Percentiles rank a stretch among this genome's conserved stretches.
Conservation (phyloP, 306 rosid genomes). For the Potentilla sterilis region DNA sequence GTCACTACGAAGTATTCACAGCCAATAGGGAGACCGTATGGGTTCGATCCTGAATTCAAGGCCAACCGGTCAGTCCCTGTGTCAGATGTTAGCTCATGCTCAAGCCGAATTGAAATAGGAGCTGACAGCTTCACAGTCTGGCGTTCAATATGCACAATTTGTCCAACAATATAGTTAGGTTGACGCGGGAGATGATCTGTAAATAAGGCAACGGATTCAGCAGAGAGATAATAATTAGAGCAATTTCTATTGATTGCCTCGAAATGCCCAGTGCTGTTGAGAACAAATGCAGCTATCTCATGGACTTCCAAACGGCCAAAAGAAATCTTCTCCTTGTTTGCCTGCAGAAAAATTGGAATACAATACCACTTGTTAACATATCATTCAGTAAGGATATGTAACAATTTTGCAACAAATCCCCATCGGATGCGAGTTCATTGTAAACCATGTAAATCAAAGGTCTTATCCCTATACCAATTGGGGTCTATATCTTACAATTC, state of each 20-base stretch:
- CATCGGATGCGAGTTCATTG: neutral
- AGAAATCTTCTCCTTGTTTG: slow-evolving; percentile 91
- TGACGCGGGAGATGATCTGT: slow-evolving; percentile 69
- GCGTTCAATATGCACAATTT: slow-evolving; percentile 94
- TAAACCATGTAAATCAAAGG: neutral
- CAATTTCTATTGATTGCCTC: slow-evolving; percentile 84
- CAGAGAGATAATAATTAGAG: slow-evolving; percentile 75
- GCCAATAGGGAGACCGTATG: slow-evolving; percentile 90
- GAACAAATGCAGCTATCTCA: slow-evolving; percentile 94
- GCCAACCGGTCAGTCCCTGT: slow-evolving; percentile 62
- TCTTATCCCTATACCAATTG: neutral
- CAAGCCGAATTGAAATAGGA: slow-evolving; percentile 29
- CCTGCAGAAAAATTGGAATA: slow-evolving; percentile 54
- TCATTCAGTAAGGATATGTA: neutral
- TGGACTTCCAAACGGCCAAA: slow-evolving; percentile 82
- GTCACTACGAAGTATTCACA: slow-evolving; percentile 96
- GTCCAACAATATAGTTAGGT: slow-evolving; percentile 94
- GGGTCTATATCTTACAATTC: neutral
- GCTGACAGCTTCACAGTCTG: slow-evolving; percentile 58
- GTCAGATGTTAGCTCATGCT: slow-evolving; percentile 52
- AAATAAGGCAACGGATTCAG: slow-evolving; percentile 90
- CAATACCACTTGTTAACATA: slow-evolving; percentile 2
- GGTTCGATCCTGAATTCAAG: slow-evolving; percentile 96
- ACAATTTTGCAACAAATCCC: neutral
- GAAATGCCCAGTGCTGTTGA: slow-evolving; percentile 64